Evolutionary conservation across 805 yeast genomes (phyloP).

Genomic region (Kluyveromyces wickerhamii): DNA sequence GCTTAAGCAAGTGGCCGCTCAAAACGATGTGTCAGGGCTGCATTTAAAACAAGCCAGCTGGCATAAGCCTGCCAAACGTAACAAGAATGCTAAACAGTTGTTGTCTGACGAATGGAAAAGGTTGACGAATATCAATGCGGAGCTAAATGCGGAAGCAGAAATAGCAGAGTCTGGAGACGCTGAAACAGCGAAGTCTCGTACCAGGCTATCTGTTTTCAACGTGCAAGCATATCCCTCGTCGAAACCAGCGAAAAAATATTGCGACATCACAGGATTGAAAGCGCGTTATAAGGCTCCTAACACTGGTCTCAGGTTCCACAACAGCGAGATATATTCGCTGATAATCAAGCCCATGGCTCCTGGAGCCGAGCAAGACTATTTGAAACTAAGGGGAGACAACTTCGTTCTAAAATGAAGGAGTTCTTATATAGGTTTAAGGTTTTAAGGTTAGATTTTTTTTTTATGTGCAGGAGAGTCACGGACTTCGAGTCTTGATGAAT

Average conservation of each 20-base stretch:
- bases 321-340: slow-evolving; percentile 73
- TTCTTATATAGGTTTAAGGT: too few relatives aligned
- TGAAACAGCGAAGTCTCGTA: slow-evolving; percentile 28
- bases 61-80: slow-evolving; percentile 49
- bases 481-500: too few relatives aligned
- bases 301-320: slow-evolving; percentile 68
- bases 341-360: slow-evolving; percentile 71
- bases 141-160: slow-evolving; percentile 6
- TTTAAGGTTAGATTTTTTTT: too few relatives aligned
- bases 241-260: slow-evolving; percentile 72
- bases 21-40: slow-evolving; percentile 20
- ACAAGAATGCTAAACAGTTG: slow-evolving; percentile 67
- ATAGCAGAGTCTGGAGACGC: neutral
- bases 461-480: too few relatives aligned
- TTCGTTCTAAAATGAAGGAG: slow-evolving; percentile 66
- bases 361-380: slow-evolving; percentile 88
- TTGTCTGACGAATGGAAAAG: slow-evolving; percentile 73
- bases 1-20: slow-evolving; percentile 19
- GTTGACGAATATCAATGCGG: slow-evolving; percentile 27
- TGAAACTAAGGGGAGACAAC: slow-evolving; percentile 81
- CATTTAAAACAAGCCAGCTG: slow-evolving; percentile 53
- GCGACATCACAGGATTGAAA: slow-evolving; percentile 87
- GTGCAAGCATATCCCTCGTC: slow-evolving; percentile 83
- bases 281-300: slow-evolving; percentile 70
- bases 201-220: slow-evolving; percentile 60